A percentile compares a stretch with the other conserved stretches of the same genome.
Conservation (phyloP, 345 rosid species). For the Microthlaspi erraticum region DNA sequence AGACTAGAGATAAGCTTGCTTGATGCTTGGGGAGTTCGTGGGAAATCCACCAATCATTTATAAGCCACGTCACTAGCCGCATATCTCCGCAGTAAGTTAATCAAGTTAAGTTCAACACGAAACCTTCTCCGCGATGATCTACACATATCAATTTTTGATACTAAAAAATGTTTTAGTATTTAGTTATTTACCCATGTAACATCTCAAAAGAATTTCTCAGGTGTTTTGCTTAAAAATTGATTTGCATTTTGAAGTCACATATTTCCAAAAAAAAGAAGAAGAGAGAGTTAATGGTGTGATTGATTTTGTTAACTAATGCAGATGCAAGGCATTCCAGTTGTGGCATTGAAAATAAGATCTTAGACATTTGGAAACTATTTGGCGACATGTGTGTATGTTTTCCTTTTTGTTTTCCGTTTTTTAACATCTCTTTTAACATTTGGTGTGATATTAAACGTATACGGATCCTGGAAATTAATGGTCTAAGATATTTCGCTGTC, state of each 20-base stretch:
- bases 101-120: constrained; percentile 20
- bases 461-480: constrained; percentile 14
- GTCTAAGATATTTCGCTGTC: constrained; percentile 17
- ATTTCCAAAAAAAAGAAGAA: too few species aligned
- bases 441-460: constrained; percentile 8
- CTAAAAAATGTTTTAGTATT: background rate
- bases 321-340: background rate
- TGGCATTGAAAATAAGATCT: constrained; percentile 10
- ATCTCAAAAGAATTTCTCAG: background rate
- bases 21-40: background rate
- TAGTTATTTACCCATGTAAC: background rate
- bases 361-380: constrained; percentile 3
- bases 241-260: background rate
- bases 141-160: background rate
- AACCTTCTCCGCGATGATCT: background rate
- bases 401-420: background rate
- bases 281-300: background rate
- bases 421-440: too few species aligned
- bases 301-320: background rate
- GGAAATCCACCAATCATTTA: constrained; percentile 28
- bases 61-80: constrained; percentile 10
- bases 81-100: background rate
- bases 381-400: constrained; percentile 7
- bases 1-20: constrained; percentile 5
- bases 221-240: background rate